Percentiles rank a stretch among this genome's conserved stretches.
Conservation (phyloP, 2,329 filamentous ascomycete species). For the Berkeleyomyces basicola region DNA sequence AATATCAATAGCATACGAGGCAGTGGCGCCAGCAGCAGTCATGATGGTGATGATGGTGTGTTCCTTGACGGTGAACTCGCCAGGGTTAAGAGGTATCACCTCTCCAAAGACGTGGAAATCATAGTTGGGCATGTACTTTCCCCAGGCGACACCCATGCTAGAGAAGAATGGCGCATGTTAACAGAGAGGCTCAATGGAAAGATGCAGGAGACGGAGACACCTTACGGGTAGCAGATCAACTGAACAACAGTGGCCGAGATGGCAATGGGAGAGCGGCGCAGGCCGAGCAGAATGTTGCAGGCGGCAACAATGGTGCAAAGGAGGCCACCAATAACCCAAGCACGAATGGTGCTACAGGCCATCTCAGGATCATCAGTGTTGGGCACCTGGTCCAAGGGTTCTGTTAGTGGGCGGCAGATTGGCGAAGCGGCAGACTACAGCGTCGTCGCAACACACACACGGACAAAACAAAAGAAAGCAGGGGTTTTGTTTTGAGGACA, state of each 20-base stretch:
- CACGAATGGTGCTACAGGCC: conserved; percentile 40
- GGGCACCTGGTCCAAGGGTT: conserved; percentile 8
- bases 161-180: conserved; percentile 21
- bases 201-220: neutral
- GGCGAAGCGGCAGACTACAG: neutral
- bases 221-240: conserved; percentile 33
- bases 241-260: conserved; percentile 40
- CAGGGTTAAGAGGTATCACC: conserved; percentile 24
- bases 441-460: neutral
- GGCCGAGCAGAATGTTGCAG: conserved; percentile 36
- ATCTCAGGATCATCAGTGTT: conserved; percentile 34
- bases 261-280: conserved; percentile 32
- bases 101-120: conserved; percentile 21
- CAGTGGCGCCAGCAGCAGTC: conserved; percentile 23
- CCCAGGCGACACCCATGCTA: conserved; percentile 21
- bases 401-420: neutral
- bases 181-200: neutral
- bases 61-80: conserved; percentile 31
- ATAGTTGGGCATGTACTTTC: conserved; percentile 20
- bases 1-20: conserved; percentile 26
- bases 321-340: conserved; percentile 40
- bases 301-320: conserved; percentile 41
- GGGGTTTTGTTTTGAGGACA: conserved; percentile 26
- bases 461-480: neutral
- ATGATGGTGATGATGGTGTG: conserved; percentile 33